Base-by-base conservation (phyloP, 768 basidiomycete species). In the Pleurotus citrinopileatus region DNA sequence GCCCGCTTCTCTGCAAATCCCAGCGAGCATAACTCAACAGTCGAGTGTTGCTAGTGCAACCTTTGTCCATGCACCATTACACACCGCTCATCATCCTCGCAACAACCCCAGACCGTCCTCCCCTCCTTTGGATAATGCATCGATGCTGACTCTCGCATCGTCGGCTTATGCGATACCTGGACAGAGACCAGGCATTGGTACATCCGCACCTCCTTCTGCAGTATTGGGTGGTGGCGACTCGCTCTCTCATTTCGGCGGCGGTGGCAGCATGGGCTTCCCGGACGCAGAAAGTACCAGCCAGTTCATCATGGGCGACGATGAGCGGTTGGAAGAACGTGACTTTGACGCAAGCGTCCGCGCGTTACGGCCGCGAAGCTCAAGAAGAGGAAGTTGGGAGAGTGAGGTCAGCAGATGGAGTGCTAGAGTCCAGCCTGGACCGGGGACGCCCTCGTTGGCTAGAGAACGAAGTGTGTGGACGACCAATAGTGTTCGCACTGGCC, bases 41-140 rank as follows among this genome's bases (percentile, higher is more conserved):
- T 63, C 59, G 5, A 55, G 58, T 54, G 55, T 57, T 19, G 59
- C 59, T 7, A 65, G 67, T 55, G 62, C 66, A 26, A 58, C 63
- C 42, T n/a, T 76, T 50, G 76, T 88, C 15, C 91, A 94, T 64
- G 91, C 92, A 7, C 96, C 95, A 0, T 78, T 89, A 29, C 93
- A 96, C 66, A 93, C 94, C 0, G 73, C 82, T n/a, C 93, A 92
- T 52, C 94, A 98, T 70, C 95, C 96, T 8, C 83, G 94, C 42
- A 92, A 97, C 68, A 99, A 99, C 64, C 96, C 96, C 1, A 84
- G 91, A 20, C 96, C 97, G 20, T 88, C 89, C 13, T 91, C 91
- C 4, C 89, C 92, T 19, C 95, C 96, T 1, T 75, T 84, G 42
- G 94, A 95, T 63, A 94, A 98, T 64, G 96, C 96, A 1, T 94